phyloP scores from a whole-genome alignment of 768 basidiomycete genomes.

The Suillus bovinus region DNA sequence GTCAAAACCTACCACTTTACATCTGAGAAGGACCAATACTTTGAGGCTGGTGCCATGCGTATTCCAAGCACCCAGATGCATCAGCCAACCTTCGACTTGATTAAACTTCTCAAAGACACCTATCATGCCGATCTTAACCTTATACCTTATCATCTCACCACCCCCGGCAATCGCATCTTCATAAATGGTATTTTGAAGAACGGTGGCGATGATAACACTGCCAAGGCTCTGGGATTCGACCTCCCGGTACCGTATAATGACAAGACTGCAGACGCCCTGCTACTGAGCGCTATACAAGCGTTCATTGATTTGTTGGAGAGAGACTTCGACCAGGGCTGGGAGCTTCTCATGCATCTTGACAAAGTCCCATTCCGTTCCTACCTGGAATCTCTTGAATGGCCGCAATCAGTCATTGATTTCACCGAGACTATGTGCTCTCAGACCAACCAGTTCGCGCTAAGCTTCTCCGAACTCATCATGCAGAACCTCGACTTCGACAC shows the following conservation, averaged over 20 bases:
- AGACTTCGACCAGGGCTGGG: conserved; percentile 7
- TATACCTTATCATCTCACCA: conserved; percentile 8
- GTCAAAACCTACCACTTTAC: conserved; percentile 17
- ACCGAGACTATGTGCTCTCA: conserved; percentile 24
- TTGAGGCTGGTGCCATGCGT: conserved; percentile 22
- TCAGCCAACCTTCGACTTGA: conserved; percentile 7
- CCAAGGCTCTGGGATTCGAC: conserved; percentile 2
- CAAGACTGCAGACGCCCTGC: conserved; percentile 5
- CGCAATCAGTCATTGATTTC: conserved; percentile 21
- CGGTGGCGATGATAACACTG: conserved; percentile 1
- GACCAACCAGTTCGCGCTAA: conserved; percentile 26
- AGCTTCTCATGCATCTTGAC: conserved; percentile 18
- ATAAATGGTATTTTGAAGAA: conserved; percentile 8
- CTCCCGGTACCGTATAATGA: neutral
- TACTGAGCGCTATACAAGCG: neutral
- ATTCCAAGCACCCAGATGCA: conserved; percentile 15
- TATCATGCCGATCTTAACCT: conserved; percentile 6
- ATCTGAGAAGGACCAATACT: conserved; percentile 17
- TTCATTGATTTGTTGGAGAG: conserved; percentile 4
- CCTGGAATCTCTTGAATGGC: conserved; percentile 15
- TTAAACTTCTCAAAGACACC: conserved; percentile 10
- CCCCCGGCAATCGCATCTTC: conserved; percentile 4
- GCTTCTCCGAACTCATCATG: conserved; percentile 26
- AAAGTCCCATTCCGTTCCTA: conserved; percentile 23
- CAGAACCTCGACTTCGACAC: conserved; percentile 25